Conservation (phyloP, 2,329 filamentous ascomycete species). For the Fusarium sp. region DNA sequence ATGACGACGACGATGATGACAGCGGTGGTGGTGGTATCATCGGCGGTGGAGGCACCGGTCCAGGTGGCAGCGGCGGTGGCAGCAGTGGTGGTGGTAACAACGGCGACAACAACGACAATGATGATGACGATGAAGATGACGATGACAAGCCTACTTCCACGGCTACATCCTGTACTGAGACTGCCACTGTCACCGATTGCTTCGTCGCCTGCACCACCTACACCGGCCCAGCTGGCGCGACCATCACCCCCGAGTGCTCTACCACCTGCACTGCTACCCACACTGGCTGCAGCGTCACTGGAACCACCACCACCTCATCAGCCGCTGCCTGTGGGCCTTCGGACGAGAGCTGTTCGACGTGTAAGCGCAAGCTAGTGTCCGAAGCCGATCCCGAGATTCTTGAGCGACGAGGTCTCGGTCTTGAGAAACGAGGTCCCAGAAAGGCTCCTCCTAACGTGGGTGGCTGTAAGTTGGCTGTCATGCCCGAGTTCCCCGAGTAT, state of each 20-base stretch:
- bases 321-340: background rate
- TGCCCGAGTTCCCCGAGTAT: background rate
- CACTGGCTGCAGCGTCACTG: constrained; percentile 21
- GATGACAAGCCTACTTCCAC: background rate
- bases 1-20: background rate
- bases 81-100: background rate
- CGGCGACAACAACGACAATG: background rate
- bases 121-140: constrained; percentile 6
- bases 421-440: background rate
- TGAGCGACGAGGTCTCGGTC: background rate
- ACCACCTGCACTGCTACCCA: constrained; percentile 28
- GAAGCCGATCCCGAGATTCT: background rate
- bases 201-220: constrained; percentile 32
- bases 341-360: background rate
- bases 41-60: background rate
- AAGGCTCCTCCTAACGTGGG: no score
- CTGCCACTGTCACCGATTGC: constrained; percentile 30
- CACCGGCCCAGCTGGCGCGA: background rate
- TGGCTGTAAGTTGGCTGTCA: no score
- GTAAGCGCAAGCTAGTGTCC: background rate
- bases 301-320: constrained; percentile 10
- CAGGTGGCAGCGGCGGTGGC: background rate
- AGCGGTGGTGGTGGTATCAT: background rate
- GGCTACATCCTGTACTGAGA: constrained; percentile 11
- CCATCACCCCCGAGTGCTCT: constrained; percentile 1